phyloP scores from a whole-genome alignment of 371 early-diverging fungal species.

The Mortierella sp. region DNA sequence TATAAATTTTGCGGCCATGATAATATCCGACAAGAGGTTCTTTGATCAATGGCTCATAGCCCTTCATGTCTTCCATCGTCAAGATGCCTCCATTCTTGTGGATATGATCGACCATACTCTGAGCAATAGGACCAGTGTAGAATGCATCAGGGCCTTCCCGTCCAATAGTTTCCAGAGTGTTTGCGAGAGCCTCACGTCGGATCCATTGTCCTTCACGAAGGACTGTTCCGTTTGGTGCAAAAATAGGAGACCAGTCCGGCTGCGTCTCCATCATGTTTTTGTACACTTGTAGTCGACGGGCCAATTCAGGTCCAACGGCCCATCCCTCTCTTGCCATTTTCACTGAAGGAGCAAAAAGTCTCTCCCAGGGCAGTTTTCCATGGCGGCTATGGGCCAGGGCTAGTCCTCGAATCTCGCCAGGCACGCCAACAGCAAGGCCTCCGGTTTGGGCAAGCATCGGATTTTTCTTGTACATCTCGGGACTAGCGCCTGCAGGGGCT shows the following conservation, averaged over 20 bases:
- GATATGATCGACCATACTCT: conserved; percentile 73
- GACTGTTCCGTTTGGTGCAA: conserved; percentile 75
- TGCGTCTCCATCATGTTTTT: conserved; percentile 53
- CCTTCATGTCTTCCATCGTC: conserved; percentile 80
- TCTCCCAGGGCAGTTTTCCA: conserved; percentile 89
- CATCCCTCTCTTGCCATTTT: conserved; percentile 86
- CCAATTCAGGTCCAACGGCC: conserved; percentile 66
- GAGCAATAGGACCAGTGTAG: conserved; percentile 89
- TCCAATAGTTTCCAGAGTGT: conserved; percentile 84
- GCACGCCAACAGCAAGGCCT: conserved; percentile 89
- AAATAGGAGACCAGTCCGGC: conserved; percentile 61
- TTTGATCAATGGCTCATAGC: conserved; percentile 73
- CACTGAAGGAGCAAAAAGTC: conserved; percentile 88
- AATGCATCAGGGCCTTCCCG: conserved; percentile 85
- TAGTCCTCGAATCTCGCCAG: conserved; percentile 94
- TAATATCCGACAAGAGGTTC: conserved; percentile 75
- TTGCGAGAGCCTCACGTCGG: conserved; percentile 75
- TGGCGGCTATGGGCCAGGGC: conserved; percentile 79
- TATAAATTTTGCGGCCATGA: conserved; percentile 74
- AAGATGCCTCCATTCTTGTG: conserved; percentile 84
- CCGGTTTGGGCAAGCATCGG: conserved; percentile 77
- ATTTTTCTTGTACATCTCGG: conserved; percentile 77
- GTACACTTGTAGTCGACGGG: conserved; percentile 54
- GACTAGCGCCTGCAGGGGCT: conserved; percentile 81
- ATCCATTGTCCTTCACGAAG: conserved; percentile 80